A percentile compares a stretch with the other conserved stretches of the same genome.
These are phyloP conservation scores for Protomyces gravidus DNA, from an alignment of 1,139 yeast species.

Conservation along the genomic window DNA sequence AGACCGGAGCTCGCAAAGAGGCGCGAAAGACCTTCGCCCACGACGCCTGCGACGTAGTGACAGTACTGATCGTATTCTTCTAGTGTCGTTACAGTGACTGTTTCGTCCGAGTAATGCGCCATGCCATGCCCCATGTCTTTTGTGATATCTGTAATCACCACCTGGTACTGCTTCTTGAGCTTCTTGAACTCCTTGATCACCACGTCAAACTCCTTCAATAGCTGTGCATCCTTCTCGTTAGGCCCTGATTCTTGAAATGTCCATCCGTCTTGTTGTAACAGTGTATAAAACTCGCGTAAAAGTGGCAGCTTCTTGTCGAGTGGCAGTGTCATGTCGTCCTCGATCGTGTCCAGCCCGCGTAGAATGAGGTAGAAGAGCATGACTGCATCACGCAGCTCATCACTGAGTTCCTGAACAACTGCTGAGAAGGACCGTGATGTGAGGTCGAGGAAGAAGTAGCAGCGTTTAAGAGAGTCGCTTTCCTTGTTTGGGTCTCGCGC, in stretches of 20 bases:
- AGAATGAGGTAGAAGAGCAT: constrained; percentile 79
- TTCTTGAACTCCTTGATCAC: constrained; percentile 67
- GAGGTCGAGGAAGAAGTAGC: constrained; percentile 61
- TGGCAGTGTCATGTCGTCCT: constrained; percentile 88
- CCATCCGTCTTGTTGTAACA: constrained; percentile 67
- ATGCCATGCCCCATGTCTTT: constrained; percentile 91
- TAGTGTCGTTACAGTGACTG: constrained; percentile 67
- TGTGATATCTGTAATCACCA: constrained; percentile 71
- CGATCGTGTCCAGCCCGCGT: constrained; percentile 92
- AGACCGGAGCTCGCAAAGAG: constrained; percentile 67
- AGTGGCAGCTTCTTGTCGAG: constrained; percentile 68
- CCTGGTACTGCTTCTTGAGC: constrained; percentile 72
- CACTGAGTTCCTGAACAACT: constrained; percentile 85
- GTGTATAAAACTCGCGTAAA: constrained; percentile 61
- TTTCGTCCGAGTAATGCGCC: constrained; percentile 86
- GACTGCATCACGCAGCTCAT: constrained; percentile 76
- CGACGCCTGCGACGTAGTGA: constrained; percentile 95
- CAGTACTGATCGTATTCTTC: constrained; percentile 87
- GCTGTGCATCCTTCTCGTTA: constrained; percentile 74
- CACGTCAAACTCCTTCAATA: constrained; percentile 67
- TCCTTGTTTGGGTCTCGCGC: constrained; percentile 50
- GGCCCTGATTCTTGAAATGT: constrained; percentile 68
- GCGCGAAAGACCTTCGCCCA: constrained; percentile 90
- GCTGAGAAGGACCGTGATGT: constrained; percentile 92
- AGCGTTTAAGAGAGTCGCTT: constrained; percentile 52